phyloP scores from a whole-genome alignment of 2,329 filamentous ascomycete species.

The Phialocephala subalpina region DNA sequence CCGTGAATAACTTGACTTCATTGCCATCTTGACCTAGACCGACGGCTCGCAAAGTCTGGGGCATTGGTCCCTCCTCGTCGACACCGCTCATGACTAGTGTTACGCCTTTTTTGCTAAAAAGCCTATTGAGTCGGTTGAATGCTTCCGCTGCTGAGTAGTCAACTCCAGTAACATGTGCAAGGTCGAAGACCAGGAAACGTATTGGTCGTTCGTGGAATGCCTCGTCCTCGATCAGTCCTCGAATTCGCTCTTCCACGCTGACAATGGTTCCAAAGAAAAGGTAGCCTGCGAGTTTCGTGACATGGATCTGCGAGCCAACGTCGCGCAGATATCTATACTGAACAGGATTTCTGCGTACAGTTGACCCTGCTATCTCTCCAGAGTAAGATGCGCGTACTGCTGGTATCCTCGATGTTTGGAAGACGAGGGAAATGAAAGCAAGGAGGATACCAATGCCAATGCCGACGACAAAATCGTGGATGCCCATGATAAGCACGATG shows the following conservation, averaged over 20 bases:
- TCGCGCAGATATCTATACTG: slow-evolving; percentile 87
- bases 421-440: slow-evolving; percentile 88
- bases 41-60: slow-evolving; percentile 81
- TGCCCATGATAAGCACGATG: slow-evolving; percentile 95
- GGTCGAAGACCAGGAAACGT: slow-evolving; percentile 87
- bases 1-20: slow-evolving; percentile 82
- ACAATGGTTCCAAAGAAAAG: slow-evolving; percentile 99
- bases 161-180: slow-evolving; percentile 88
- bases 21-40: slow-evolving; percentile 79
- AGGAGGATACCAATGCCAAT: slow-evolving; percentile 67
- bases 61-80: slow-evolving; percentile 77
- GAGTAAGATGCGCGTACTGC: slow-evolving; percentile 91
- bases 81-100: slow-evolving; percentile 85
- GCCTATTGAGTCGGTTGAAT: slow-evolving; percentile 89
- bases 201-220: slow-evolving; percentile 81
- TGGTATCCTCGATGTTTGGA: slow-evolving; percentile 89
- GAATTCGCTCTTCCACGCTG: slow-evolving; percentile 88
- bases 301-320: slow-evolving; percentile 86
- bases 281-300: slow-evolving; percentile 92
- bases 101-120: slow-evolving; percentile 80
- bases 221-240: slow-evolving; percentile 82
- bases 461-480: slow-evolving; percentile 95
- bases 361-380: slow-evolving; percentile 88
- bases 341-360: slow-evolving; percentile 87
- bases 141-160: slow-evolving; percentile 97